phyloP scores from a whole-genome alignment of 2,329 filamentous ascomycete genomes.

The Fusarium cicatricum region DNA sequence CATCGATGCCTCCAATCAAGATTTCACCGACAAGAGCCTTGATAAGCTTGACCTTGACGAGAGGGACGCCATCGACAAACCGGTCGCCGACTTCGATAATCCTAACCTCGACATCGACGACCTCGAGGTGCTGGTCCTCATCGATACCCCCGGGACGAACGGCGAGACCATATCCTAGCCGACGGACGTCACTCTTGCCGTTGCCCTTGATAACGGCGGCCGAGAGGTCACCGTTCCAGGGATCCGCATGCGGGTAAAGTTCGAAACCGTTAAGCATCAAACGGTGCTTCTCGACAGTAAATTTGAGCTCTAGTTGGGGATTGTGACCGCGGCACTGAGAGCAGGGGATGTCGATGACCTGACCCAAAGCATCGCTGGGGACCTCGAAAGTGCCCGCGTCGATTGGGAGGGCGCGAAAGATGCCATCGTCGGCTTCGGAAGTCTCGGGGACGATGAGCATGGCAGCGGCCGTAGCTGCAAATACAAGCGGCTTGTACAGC shows the following conservation, averaged over 20 bases:
- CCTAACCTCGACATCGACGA: constrained; percentile 64
- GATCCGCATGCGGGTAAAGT: constrained; percentile 64
- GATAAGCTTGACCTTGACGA: constrained; percentile 68
- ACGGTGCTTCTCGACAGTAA: constrained; percentile 58
- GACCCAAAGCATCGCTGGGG: constrained; percentile 45
- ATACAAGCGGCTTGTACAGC: constrained; percentile 45
- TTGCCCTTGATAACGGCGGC: constrained; percentile 56
- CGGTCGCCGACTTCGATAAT: constrained; percentile 67
- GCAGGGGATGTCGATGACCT: constrained; percentile 61
- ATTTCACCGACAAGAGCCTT: constrained; percentile 64
- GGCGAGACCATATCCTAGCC: constrained; percentile 60
- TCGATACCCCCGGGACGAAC: constrained; percentile 55
- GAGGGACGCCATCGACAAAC: constrained; percentile 62
- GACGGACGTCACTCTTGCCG: constrained; percentile 47
- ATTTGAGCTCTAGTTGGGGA: constrained; percentile 61
- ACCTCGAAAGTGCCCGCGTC: constrained; percentile 49
- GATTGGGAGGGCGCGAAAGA: constrained; percentile 53
- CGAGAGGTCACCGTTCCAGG: constrained; percentile 53
- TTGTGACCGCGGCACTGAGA: constrained; percentile 59
- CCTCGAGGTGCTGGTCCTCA: constrained; percentile 59
- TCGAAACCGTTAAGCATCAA: constrained; percentile 68
- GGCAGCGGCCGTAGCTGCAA: constrained; percentile 51
- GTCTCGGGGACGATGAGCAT: constrained; percentile 64
- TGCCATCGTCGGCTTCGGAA: constrained; percentile 51
- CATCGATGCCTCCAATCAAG: constrained; percentile 59